Conservation (phyloP, 2,329 filamentous ascomycete genomes). For the Colletotrichum incanum region DNA sequence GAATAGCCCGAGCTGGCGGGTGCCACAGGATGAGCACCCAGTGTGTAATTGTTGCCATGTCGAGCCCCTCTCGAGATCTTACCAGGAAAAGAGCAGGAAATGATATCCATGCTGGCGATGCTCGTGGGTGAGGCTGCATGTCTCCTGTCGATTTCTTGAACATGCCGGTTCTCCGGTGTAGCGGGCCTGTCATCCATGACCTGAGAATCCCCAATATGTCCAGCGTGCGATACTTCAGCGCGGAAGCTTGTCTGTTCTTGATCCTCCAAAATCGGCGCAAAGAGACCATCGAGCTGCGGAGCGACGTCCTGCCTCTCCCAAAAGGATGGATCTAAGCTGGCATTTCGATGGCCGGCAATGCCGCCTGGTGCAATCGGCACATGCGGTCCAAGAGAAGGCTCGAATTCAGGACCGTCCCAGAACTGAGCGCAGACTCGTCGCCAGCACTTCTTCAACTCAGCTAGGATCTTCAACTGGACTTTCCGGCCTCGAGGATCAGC, state of each 20-base stretch:
- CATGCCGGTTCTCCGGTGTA: constrained; percentile 60
- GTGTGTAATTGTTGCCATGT: constrained; percentile 57
- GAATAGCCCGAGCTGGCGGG: constrained; percentile 66
- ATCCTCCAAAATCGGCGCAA: constrained; percentile 48
- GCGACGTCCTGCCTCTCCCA: constrained; percentile 64
- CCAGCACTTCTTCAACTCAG: constrained; percentile 98
- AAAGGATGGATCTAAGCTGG: constrained; percentile 68
- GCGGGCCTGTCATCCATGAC: constrained; percentile 61
- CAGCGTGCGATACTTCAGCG: constrained; percentile 62
- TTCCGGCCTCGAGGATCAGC: constrained; percentile 62
- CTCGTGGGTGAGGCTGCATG: constrained; percentile 69
- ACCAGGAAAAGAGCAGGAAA: constrained; percentile 76
- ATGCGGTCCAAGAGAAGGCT: constrained; percentile 73
- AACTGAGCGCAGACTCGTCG: constrained; percentile 89
- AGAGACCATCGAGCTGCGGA: constrained; percentile 61
- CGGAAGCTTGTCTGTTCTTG: constrained; percentile 59
- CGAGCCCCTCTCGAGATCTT: constrained; percentile 59
- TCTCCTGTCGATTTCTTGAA: constrained; percentile 51
- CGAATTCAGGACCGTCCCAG: constrained; percentile 84
- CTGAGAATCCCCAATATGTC: constrained; percentile 63
- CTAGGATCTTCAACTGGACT: constrained; percentile 85
- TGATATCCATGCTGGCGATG: constrained; percentile 71
- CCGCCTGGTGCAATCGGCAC: constrained; percentile 83
- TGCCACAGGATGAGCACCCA: constrained; percentile 69
- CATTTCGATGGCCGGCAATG: constrained; percentile 73